Conservation (phyloP, 2,329 filamentous ascomycete genomes). For the Onygenales sp. region DNA sequence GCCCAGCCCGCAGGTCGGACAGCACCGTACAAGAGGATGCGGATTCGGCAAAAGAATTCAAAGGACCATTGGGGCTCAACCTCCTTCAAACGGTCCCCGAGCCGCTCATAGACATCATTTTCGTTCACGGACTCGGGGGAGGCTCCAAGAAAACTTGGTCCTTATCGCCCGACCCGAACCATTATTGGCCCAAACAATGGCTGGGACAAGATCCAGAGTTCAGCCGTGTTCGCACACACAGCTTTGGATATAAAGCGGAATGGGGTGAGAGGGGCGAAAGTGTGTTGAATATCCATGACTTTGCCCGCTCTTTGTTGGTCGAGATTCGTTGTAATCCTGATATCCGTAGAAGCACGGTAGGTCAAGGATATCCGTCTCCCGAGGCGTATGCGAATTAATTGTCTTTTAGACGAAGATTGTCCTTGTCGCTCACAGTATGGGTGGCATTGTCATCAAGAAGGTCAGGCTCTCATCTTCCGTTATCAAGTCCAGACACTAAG, state of each 20-base stretch:
- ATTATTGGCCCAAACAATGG: conserved; percentile 31
- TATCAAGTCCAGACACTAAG: neutral
- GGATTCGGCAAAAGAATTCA: conserved; percentile 2
- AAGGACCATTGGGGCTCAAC: conserved; percentile 12
- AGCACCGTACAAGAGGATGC: neutral
- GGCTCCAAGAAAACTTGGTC: conserved; percentile 29
- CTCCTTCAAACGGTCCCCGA: conserved; percentile 7
- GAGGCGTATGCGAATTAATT: neutral
- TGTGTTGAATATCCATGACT: conserved; percentile 22
- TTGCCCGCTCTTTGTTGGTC: conserved; percentile 24
- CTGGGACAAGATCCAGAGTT: conserved; percentile 24
- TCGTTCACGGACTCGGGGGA: conserved; percentile 34
- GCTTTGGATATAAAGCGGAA: conserved; percentile 28
- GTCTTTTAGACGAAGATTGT: conserved; percentile 7
- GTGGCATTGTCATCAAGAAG: conserved; percentile 22
- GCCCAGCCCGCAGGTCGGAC: neutral
- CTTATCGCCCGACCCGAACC: conserved; percentile 13
- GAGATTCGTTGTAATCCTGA: conserved; percentile 21
- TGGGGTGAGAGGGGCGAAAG: conserved; percentile 16
- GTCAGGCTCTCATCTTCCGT: neutral
- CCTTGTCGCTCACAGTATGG: conserved; percentile 15
- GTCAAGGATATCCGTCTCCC: neutral
- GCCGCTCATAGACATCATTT: conserved; percentile 22
- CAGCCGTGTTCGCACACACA: conserved; percentile 21
- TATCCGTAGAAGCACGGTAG: conserved; percentile 13